Base-by-base conservation (phyloP, 257 asterid species). In the Gentiana straminea region DNA sequence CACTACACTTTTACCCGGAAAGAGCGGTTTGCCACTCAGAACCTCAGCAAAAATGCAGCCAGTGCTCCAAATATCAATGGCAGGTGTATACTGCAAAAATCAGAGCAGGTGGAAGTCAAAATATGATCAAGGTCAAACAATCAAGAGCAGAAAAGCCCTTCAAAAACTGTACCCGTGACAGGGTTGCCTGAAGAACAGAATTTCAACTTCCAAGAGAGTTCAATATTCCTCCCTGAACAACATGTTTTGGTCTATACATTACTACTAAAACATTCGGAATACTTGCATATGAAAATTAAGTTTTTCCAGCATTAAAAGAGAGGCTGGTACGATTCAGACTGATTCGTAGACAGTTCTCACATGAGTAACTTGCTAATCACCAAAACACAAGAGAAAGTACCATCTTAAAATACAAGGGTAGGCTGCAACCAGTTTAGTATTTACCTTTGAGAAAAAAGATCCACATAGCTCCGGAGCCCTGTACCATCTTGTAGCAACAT, bases 401-500 rank as follows among this genome's bases (percentile, higher is more conserved):
- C 24, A 24, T 24, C 24, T 0, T 24, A 24, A 24, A 24, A 24
- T 24, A 24, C 24, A 37, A 67, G 48, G 51, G 4, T 41, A 41
- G 64, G 64, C 60, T 51, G 61, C 35, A 67, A 33, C 48, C 33
- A 43, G 45, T 48, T 34, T 33, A 35, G 54, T 35, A 36, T 66
- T 10, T 73, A 90, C 98, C 96, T 87, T 91, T 52, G 96, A 87
- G 73, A 81, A 87, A 75, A 91, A 91, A 60, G 98, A 91, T 64
- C 96, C 98, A 48, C 96, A 90, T 68, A 90, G 74, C 75, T 86
- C 98, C n/a, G 98, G 98, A 64, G 98, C 98, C 69, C 98, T 79
- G 58, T 86, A 90, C 96, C 96, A 90, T 75, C 98, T 86, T 57
- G 98, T 90, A 67, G 96, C 98, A 77, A 90, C 92, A 70, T 91